phyloP scores from a whole-genome alignment of 345 rosid genomes.

The Hirschfeldia incana region DNA sequence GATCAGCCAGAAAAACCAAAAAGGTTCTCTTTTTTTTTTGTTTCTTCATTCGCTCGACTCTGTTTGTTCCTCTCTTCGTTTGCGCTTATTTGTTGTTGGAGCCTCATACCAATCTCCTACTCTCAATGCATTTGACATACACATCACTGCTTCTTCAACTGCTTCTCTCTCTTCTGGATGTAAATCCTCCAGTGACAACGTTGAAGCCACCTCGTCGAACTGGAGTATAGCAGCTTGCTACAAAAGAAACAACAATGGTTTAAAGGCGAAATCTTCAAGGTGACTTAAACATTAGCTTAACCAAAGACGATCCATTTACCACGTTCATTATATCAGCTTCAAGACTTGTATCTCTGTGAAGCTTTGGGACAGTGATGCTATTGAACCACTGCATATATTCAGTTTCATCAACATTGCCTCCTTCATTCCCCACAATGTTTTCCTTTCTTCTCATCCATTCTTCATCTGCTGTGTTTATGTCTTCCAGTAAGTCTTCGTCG shows the following conservation, averaged over 20 bases:
- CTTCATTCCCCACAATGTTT: slow-evolving; percentile 50
- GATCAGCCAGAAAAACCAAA: background rate
- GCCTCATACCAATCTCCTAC: slow-evolving; percentile 44
- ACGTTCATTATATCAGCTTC: slow-evolving; percentile 46
- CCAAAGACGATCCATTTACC: slow-evolving; percentile 30
- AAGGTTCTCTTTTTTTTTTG: background rate
- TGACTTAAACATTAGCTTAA: background rate
- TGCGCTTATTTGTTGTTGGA: slow-evolving; percentile 31
- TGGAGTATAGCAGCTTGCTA: slow-evolving; percentile 47
- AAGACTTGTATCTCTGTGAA: slow-evolving; percentile 44
- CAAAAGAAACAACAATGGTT: background rate
- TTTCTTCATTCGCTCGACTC: slow-evolving; percentile 38
- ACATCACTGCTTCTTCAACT: slow-evolving; percentile 39
- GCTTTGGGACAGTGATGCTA: slow-evolving; percentile 52
- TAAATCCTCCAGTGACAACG: slow-evolving; percentile 36
- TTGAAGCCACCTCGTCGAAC: slow-evolving; percentile 45
- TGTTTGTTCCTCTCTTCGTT: slow-evolving; percentile 38
- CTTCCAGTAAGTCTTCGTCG: slow-evolving; percentile 70
- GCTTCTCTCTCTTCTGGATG: slow-evolving; percentile 42
- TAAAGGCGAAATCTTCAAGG: background rate
- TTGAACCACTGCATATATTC: slow-evolving; percentile 73
- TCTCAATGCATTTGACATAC: slow-evolving; percentile 42
- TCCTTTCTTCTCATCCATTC: slow-evolving; percentile 64
- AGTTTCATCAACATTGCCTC: slow-evolving; percentile 48
- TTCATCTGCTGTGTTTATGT: slow-evolving; percentile 65